These are phyloP conservation scores for Citrullus mucosospermus DNA, from an alignment of 306 rosid genomes.

Conservation along the genomic window DNA sequence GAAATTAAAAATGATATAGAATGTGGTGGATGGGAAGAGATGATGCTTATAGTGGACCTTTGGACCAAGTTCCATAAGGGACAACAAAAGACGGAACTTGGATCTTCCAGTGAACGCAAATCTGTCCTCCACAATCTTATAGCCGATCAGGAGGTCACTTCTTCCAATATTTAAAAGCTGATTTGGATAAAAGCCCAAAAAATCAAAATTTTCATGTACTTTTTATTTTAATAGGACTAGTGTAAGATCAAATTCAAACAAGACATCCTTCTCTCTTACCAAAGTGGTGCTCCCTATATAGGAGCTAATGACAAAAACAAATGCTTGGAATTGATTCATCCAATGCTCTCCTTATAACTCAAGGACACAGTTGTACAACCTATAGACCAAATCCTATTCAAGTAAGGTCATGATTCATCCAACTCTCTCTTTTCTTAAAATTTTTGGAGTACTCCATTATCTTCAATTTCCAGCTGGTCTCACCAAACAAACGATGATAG, in stretches of 20 bases:
- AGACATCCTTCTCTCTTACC: neutral
- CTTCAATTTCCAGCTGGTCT: neutral
- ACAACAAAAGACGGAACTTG: neutral
- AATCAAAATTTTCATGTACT: neutral
- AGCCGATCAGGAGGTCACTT: neutral
- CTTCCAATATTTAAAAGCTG: neutral
- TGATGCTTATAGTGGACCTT: neutral
- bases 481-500: neutral
- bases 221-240: neutral
- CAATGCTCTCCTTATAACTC: too few species aligned
- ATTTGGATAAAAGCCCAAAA: neutral
- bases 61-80: neutral
- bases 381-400: too few species aligned
- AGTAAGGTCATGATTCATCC: too few species aligned
- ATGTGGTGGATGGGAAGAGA: neutral
- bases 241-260: neutral
- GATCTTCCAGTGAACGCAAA: neutral
- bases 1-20: too few species aligned
- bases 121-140: neutral
- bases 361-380: too few species aligned
- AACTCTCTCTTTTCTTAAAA: neutral
- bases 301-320: neutral
- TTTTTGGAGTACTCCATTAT: neutral
- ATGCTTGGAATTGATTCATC: neutral
- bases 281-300: neutral